phyloP scores from a whole-genome alignment of 139 green algal species.

The Deuterostichococcus epilithicus region DNA sequence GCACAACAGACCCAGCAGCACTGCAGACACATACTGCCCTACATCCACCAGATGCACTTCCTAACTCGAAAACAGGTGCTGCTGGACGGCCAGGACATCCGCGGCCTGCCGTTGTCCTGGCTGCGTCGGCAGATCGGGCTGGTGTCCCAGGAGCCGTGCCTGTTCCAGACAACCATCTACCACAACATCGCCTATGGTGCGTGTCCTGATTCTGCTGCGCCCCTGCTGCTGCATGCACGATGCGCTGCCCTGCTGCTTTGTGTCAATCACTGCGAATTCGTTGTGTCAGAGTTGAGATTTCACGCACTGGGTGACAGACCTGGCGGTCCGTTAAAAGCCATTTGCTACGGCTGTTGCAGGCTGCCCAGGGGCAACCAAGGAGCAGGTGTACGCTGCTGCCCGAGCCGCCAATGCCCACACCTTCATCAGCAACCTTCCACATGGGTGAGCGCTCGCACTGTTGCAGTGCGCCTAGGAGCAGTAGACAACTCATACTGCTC shows the following conservation, averaged over 20 bases:
- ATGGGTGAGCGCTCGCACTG: not conserved
- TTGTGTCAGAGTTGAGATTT: too few relatives aligned
- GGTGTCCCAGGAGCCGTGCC: constrained; percentile 86
- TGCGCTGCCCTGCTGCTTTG: not conserved
- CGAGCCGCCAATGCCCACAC: constrained; percentile 69
- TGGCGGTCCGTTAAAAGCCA: too few relatives aligned
- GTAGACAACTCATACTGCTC: not conserved
- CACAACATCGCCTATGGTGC: constrained; percentile 89
- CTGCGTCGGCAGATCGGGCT: constrained; percentile 55
- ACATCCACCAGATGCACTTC: too few relatives aligned
- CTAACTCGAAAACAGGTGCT: too few relatives aligned
- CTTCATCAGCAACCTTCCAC: constrained; percentile 65
- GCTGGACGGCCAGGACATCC: constrained; percentile 82
- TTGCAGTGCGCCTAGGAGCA: not conserved
- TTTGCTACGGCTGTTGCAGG: too few relatives aligned
- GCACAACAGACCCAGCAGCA: too few relatives aligned
- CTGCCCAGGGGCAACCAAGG: constrained; percentile 22
- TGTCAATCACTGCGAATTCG: not conserved
- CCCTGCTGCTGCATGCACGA: too few relatives aligned
- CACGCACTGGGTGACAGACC: too few relatives aligned
- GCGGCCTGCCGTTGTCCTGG: constrained; percentile 61
- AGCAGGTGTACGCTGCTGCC: constrained; percentile 67
- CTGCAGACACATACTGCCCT: too few relatives aligned
- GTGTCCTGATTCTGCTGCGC: too few relatives aligned
- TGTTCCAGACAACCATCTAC: constrained; percentile 78